Conservation (phyloP, 805 yeast genomes). For the Myxozyma nipponensis region DNA sequence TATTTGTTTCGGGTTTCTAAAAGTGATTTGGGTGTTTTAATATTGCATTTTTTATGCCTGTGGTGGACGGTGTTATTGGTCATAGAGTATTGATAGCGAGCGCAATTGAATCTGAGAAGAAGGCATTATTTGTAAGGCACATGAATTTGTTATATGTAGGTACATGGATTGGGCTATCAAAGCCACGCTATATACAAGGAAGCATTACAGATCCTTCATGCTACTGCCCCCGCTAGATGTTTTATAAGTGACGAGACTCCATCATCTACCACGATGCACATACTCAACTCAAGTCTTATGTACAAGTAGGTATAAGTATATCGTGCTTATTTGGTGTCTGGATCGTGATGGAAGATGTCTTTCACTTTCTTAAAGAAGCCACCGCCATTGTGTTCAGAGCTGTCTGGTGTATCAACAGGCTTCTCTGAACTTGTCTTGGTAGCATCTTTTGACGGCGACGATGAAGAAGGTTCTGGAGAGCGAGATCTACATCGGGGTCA, state of each 20-base stretch:
- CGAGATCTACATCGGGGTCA: background rate
- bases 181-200: background rate
- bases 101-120: no score
- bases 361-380: conserved; percentile 20
- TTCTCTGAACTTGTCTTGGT: background rate
- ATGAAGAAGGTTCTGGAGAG: conserved; percentile 1
- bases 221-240: no score
- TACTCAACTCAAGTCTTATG: no score
- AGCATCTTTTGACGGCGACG: conserved; percentile 1
- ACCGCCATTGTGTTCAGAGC: background rate
- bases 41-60: background rate
- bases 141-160: no score
- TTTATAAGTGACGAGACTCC: no score
- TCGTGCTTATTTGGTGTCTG: no score
- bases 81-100: no score
- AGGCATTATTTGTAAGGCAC: no score
- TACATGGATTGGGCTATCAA: background rate
- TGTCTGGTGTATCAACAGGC: background rate
- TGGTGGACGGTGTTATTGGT: no score
- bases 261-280: no score
- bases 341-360: conserved; percentile 17
- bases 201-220: no score
- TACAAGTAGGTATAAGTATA: no score
- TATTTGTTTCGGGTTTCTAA: background rate
- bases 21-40: background rate